phyloP scores from a whole-genome alignment of 306 rosid species.

The Cyclanthera cordifolia region DNA sequence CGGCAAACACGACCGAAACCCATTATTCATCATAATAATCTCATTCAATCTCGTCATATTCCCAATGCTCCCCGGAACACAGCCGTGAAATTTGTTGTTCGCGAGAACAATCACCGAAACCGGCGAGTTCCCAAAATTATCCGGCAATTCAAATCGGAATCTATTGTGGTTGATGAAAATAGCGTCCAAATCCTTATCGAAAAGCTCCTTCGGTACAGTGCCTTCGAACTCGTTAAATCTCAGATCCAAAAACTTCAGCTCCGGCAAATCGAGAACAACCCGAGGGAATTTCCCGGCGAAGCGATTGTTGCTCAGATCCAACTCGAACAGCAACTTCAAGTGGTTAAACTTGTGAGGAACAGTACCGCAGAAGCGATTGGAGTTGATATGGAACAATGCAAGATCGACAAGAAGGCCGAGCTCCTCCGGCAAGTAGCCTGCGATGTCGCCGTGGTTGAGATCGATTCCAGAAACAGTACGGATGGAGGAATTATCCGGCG shows the following conservation, averaged over 20 bases:
- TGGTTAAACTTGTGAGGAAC: conserved; percentile 54
- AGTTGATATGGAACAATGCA: conserved; percentile 68
- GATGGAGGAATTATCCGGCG: conserved; percentile 42
- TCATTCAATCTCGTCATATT: conserved; percentile 73
- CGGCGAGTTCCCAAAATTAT: conserved; percentile 85
- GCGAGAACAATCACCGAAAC: conserved; percentile 88
- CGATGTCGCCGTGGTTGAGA: conserved; percentile 91
- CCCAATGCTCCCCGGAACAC: conserved; percentile 77
- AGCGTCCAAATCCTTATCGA: conserved; percentile 78
- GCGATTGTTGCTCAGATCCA: conserved; percentile 84
- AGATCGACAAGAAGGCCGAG: conserved; percentile 65
- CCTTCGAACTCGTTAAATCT: conserved; percentile 97
- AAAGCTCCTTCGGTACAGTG: conserved; percentile 64
- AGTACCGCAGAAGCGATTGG: conserved; percentile 84
- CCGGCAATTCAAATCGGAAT: conserved; percentile 60
- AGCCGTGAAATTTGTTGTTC: conserved; percentile 75
- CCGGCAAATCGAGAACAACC: conserved; percentile 60
- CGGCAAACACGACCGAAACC: conserved; percentile 71
- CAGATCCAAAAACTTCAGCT: conserved; percentile 79
- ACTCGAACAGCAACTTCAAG: conserved; percentile 53
- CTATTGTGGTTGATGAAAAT: conserved; percentile 77
- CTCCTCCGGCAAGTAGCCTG: conserved; percentile 88
- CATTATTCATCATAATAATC: conserved; percentile 67
- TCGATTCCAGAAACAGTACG: conserved; percentile 86
- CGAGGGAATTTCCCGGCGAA: conserved; percentile 79